Evolutionary conservation across 2,329 filamentous ascomycete genomes (phyloP).

Genomic region (Gyromitra esculenta): DNA sequence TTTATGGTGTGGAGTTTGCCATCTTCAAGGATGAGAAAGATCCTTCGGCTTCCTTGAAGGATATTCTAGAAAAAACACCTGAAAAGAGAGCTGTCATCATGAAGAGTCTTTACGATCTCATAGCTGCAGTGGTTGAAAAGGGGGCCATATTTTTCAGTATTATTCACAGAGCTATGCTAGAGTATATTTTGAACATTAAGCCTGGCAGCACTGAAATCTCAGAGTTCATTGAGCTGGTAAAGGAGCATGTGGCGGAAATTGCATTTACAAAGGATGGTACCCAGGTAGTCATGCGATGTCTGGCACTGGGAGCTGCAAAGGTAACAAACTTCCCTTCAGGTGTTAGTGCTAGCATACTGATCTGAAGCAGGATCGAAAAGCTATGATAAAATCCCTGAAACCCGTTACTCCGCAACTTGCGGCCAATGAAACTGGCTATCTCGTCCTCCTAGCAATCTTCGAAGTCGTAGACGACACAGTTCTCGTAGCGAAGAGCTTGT

Average conservation of each 20-base stretch:
- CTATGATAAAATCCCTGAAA: slow-evolving; percentile 87
- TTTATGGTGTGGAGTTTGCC: slow-evolving; percentile 94
- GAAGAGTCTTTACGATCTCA: slow-evolving; percentile 83
- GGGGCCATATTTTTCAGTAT: slow-evolving; percentile 97
- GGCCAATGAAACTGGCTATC: slow-evolving; percentile 78
- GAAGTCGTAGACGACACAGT: slow-evolving; percentile 96
- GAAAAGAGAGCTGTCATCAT: slow-evolving; percentile 89
- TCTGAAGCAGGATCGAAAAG: slow-evolving; percentile 74
- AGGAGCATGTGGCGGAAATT: slow-evolving; percentile 90
- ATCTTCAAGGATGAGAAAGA: slow-evolving; percentile 72
- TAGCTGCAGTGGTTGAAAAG: slow-evolving; percentile 94
- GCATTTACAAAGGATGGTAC: slow-evolving; percentile 93
- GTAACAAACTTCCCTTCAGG: slow-evolving; percentile 18
- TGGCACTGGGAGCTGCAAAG: slow-evolving; percentile 88
- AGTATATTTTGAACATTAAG: slow-evolving; percentile 87
- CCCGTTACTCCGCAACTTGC: slow-evolving; percentile 88
- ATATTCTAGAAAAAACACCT: slow-evolving; percentile 78
- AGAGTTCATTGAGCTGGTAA: slow-evolving; percentile 89
- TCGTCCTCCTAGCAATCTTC: slow-evolving; percentile 83
- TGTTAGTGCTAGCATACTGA: slow-evolving; percentile 14
- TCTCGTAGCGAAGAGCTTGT: slow-evolving; percentile 82
- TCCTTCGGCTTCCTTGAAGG: slow-evolving; percentile 71
- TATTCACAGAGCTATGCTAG: slow-evolving; percentile 96
- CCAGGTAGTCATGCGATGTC: slow-evolving; percentile 78
- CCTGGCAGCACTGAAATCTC: slow-evolving; percentile 81